Conservation (phyloP, 2,329 filamentous ascomycete genomes). For the Coniochaeta prunicola region DNA sequence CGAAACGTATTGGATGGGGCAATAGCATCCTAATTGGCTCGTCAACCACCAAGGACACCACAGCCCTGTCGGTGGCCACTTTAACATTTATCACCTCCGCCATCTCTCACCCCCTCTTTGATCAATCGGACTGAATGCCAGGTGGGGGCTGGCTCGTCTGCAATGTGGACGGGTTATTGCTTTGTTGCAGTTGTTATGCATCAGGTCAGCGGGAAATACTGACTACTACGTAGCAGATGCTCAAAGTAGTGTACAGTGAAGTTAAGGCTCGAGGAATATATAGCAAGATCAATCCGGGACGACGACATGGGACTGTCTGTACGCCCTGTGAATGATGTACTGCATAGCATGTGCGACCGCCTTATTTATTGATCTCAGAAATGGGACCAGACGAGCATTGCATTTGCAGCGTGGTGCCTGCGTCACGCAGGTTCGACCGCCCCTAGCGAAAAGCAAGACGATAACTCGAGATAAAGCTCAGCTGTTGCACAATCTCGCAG, state of each 20-base stretch:
- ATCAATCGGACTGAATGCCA: neutral
- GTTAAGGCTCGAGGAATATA: neutral
- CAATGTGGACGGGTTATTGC: neutral
- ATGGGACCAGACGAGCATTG: neutral
- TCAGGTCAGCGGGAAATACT: neutral
- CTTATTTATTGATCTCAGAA: neutral
- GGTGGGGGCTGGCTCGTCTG: neutral
- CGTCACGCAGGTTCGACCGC: neutral
- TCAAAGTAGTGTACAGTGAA: too few relatives aligned
- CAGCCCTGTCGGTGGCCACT: neutral
- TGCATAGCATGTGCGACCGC: neutral
- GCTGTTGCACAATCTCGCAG: neutral
- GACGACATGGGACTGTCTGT: neutral
- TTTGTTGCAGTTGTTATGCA: slow-evolving; percentile 1
- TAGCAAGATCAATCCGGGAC: neutral
- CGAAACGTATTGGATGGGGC: slow-evolving; percentile 1
- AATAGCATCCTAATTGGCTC: neutral
- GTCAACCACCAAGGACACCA: neutral
- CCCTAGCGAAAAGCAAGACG: neutral
- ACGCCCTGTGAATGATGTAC: neutral
- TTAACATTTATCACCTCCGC: neutral
- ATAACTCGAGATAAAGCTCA: neutral
- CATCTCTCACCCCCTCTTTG: neutral
- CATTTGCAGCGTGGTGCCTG: too few relatives aligned
- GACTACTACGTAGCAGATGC: neutral